Conservation (phyloP, 106 monocot genomes). For the Dioscorea alata region DNA sequence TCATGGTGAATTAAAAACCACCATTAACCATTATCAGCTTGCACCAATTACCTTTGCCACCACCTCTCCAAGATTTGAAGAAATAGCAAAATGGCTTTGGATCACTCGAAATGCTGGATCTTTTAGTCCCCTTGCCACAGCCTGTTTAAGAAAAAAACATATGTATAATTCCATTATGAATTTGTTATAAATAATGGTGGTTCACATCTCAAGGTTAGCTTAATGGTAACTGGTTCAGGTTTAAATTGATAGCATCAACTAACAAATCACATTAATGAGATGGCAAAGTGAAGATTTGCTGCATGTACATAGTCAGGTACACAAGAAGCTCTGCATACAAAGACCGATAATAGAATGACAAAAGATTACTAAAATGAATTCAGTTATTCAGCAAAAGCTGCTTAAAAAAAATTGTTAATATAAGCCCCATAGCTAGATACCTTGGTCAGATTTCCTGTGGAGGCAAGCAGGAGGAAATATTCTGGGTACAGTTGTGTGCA, state of each 20-base stretch:
- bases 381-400: no score
- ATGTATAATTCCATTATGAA: not conserved
- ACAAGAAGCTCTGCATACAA: no score
- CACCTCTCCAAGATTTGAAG: slow-evolving; percentile 89
- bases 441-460: slow-evolving; percentile 87
- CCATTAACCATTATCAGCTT: not conserved
- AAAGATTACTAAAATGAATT: no score
- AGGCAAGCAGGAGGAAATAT: slow-evolving; percentile 88
- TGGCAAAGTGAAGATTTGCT: no score
- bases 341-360: no score
- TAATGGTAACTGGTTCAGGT: no score
- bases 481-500: slow-evolving; percentile 73
- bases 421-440: slow-evolving; percentile 25
- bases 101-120: slow-evolving; percentile 95
- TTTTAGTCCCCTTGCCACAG: slow-evolving; percentile 75
- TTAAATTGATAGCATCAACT: no score
- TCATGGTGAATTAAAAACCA: no score
- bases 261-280: no score
- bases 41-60: slow-evolving; percentile 71
- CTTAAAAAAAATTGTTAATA: not conserved
- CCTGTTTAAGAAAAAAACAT: slow-evolving; percentile 31
- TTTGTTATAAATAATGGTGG: not conserved
- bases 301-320: no score
- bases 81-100: slow-evolving; percentile 89
- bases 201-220: no score